phyloP scores from a whole-genome alignment of 768 basidiomycete genomes.

The Rickenella mellea region DNA sequence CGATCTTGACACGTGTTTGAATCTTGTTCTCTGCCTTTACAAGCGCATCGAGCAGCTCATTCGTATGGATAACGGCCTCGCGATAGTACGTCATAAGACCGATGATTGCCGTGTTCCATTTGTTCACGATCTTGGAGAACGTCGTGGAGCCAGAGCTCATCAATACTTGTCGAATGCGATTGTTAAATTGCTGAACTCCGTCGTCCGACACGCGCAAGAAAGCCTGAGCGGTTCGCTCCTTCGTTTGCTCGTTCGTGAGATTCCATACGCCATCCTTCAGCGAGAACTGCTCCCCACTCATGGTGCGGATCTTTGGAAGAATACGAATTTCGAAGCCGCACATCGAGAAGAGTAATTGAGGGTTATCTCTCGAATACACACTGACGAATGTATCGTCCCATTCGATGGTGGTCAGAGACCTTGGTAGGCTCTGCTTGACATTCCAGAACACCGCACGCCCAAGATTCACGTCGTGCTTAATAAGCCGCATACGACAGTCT shows the following conservation, averaged over 20 bases:
- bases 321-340: conserved; percentile 98
- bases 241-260: conserved; percentile 91
- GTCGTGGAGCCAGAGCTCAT: conserved; percentile 99
- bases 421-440: conserved; percentile 91
- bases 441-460: conserved; percentile 99
- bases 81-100: conserved; percentile 98
- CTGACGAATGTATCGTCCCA: conserved; percentile 99
- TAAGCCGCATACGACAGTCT: conserved; percentile 97
- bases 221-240: conserved; percentile 95
- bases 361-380: conserved; percentile 96
- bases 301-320: conserved; percentile 89
- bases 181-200: conserved; percentile 95
- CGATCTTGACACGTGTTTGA: conserved; percentile 98
- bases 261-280: conserved; percentile 96
- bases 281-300: conserved; percentile 95
- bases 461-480: conserved; percentile 99
- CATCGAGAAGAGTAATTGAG: conserved; percentile 97
- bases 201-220: conserved; percentile 97
- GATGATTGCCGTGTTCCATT: conserved; percentile 94
- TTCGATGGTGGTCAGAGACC: conserved; percentile 95
- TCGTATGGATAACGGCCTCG: conserved; percentile 95
- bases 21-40: conserved; percentile 99
- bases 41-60: conserved; percentile 88
- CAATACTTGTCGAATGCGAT: conserved; percentile 89
- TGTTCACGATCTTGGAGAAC: conserved; percentile 98